Evolutionary conservation across 1,284 basidiomycete genomes (phyloP).

Genomic region (Pseudozyma pruni): DNA sequence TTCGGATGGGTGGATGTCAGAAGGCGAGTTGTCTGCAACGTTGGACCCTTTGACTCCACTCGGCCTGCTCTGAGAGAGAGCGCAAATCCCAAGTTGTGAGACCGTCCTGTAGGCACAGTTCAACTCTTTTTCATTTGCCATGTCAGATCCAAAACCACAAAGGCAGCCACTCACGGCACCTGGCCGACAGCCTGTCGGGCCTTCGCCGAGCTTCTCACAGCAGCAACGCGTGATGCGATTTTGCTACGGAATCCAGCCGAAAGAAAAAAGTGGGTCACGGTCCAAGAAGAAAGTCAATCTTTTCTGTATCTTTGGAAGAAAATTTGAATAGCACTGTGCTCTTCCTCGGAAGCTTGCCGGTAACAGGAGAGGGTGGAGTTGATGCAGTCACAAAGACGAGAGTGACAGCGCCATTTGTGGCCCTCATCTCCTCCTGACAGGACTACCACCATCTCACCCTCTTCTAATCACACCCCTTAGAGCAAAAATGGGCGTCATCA

Average conservation of each 20-base stretch:
- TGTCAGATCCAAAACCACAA: too few relatives aligned
- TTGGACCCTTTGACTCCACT: constrained; percentile 12
- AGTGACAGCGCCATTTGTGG: neutral
- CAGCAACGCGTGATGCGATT: too few relatives aligned
- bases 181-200: too few relatives aligned
- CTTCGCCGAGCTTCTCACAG: too few relatives aligned
- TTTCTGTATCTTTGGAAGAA: constrained; percentile 29
- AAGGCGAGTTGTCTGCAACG: neutral
- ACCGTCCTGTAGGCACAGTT: too few relatives aligned
- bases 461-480: constrained; percentile 1
- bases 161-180: too few relatives aligned
- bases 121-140: too few relatives aligned
- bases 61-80: neutral
- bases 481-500: constrained; percentile 60
- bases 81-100: constrained; percentile 5
- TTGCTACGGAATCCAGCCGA: constrained; percentile 29
- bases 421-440: too few relatives aligned
- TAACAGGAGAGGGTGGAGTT: neutral
- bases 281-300: constrained; percentile 12
- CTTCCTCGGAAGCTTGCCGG: neutral
- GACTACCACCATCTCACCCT: constrained; percentile 17
- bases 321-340: constrained; percentile 26
- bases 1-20: neutral
- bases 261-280: constrained; percentile 7
- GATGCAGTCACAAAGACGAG: neutral